Percentiles rank a stretch among this genome's conserved stretches.
phyloP scores from a whole-genome alignment of 768 basidiomycete genomes.

The Vishniacozyma victoriae region DNA sequence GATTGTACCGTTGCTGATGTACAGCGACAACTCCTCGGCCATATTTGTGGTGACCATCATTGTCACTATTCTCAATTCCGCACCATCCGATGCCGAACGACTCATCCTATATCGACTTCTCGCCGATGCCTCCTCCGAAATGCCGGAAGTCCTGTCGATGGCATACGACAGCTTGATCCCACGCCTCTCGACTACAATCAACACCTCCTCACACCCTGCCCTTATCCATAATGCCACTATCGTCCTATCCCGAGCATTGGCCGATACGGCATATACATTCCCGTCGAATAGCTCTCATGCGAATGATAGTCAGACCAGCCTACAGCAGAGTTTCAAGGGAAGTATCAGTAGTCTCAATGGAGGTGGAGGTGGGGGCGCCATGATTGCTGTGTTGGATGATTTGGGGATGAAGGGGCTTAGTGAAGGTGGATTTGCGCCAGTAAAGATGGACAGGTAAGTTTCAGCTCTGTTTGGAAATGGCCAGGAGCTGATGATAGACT shows the following conservation, averaged over 20 bases:
- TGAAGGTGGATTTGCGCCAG: conserved; percentile 26
- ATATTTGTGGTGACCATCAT: conserved; percentile 69
- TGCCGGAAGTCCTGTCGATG: conserved; percentile 67
- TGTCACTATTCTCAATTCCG: conserved; percentile 65
- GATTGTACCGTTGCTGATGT: conserved; percentile 1
- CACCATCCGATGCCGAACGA: conserved; percentile 72
- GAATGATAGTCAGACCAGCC: conserved; percentile 4
- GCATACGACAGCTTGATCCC: conserved; percentile 46
- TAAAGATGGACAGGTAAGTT: conserved; percentile 35
- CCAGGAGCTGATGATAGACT: conserved; percentile 11
- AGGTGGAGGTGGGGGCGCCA: conserved; percentile 2
- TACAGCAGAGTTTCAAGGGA: neutral
- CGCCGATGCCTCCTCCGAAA: conserved; percentile 61
- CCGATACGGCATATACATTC: conserved; percentile 22
- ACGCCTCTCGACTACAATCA: conserved; percentile 19
- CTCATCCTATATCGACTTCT: conserved; percentile 72
- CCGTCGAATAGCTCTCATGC: conserved; percentile 4
- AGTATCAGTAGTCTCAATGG: conserved; percentile 1
- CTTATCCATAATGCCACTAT: conserved; percentile 21
- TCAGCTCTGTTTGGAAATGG: neutral
- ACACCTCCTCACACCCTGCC: conserved; percentile 22
- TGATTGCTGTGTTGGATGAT: conserved; percentile 29
- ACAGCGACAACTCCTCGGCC: conserved; percentile 58
- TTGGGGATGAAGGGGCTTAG: conserved; percentile 36
- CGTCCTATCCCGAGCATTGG: conserved; percentile 27